Percentiles rank a stretch among this genome's conserved stretches.
Evolutionary conservation across 768 basidiomycete species (phyloP).

Genomic region (Auricularia cornea): DNA sequence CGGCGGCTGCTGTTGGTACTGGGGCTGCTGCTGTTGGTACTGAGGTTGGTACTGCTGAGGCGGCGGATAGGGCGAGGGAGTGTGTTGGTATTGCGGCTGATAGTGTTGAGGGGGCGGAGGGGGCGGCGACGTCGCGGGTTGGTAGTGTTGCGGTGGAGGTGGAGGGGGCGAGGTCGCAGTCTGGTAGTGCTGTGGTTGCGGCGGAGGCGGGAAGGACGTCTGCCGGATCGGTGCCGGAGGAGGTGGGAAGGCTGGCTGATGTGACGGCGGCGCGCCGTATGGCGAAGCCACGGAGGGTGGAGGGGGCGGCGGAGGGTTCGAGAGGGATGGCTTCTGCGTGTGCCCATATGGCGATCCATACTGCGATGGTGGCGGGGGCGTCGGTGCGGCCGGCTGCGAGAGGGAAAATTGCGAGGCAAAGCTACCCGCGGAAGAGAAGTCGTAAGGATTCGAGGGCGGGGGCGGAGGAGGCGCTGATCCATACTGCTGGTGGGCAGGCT

Average conservation of each 20-base stretch:
- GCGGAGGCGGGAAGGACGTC: neutral
- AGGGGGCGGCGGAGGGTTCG: neutral
- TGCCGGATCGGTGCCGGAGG: neutral
- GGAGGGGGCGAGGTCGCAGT: neutral
- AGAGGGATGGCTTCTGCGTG: neutral
- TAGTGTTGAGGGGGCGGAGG: neutral
- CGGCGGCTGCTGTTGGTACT: neutral
- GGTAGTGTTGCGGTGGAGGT: neutral
- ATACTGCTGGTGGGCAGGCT: neutral
- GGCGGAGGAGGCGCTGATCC: constrained; percentile 12
- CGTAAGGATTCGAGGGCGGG: constrained; percentile 8
- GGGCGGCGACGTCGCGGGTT: neutral
- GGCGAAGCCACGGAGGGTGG: neutral
- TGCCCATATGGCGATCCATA: neutral
- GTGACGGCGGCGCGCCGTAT: neutral
- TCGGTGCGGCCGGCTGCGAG: neutral
- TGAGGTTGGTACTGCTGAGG: neutral
- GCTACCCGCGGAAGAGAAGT: neutral
- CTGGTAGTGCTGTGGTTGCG: neutral
- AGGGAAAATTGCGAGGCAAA: neutral
- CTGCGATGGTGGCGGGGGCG: neutral
- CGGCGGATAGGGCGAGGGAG: neutral
- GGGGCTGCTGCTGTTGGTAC: no score
- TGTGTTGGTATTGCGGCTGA: neutral
- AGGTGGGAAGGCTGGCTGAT: neutral